A percentile compares a stretch with the other conserved stretches of the same genome.
Evolutionary conservation across 805 yeast genomes (phyloP).

Genomic region (Myxozyma lipomycoides): DNA sequence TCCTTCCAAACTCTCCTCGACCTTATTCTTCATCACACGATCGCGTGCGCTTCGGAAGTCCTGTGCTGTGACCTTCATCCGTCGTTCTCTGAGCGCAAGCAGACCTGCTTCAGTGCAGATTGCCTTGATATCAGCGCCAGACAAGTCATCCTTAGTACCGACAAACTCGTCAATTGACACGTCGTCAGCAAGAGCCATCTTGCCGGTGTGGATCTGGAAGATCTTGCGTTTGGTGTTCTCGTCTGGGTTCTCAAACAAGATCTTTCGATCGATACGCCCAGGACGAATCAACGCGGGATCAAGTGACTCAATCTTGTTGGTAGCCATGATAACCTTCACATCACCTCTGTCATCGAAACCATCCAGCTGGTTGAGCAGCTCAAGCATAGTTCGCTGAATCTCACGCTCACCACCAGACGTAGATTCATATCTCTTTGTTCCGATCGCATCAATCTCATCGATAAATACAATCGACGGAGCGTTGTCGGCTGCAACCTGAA

Average conservation of each 20-base stretch:
- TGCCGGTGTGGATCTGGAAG: conserved; percentile 83
- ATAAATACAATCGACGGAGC: conserved; percentile 98
- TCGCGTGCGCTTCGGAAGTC: conserved; percentile 94
- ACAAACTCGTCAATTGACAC: conserved; percentile 87
- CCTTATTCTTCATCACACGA: conserved; percentile 91
- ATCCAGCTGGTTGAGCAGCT: conserved; percentile 87
- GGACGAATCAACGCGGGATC: conserved; percentile 97
- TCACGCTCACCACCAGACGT: conserved; percentile 95
- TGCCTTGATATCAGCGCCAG: conserved; percentile 97
- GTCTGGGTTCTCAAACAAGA: conserved; percentile 93
- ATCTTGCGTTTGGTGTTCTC: conserved; percentile 89
- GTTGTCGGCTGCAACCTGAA: conserved; percentile 93
- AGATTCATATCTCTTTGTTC: conserved; percentile 92
- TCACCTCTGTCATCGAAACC: conserved; percentile 98
- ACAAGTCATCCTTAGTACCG: conserved; percentile 84
- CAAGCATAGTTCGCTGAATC: conserved; percentile 97
- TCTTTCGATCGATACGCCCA: conserved; percentile 94
- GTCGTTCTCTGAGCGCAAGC: conserved; percentile 89
- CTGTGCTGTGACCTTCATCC: conserved; percentile 94
- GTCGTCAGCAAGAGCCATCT: conserved; percentile 85
- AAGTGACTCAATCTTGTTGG: conserved; percentile 86
- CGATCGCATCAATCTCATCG: conserved; percentile 98
- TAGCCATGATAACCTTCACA: conserved; percentile 97
- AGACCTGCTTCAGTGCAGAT: conserved; percentile 97
- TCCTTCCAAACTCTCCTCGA: conserved; percentile 94